Percentiles rank a stretch among this genome's conserved stretches.
These are phyloP conservation scores for Coemansia aciculifera DNA, from an alignment of 192 early-diverging fungal genomes.

Conservation along the genomic window DNA sequence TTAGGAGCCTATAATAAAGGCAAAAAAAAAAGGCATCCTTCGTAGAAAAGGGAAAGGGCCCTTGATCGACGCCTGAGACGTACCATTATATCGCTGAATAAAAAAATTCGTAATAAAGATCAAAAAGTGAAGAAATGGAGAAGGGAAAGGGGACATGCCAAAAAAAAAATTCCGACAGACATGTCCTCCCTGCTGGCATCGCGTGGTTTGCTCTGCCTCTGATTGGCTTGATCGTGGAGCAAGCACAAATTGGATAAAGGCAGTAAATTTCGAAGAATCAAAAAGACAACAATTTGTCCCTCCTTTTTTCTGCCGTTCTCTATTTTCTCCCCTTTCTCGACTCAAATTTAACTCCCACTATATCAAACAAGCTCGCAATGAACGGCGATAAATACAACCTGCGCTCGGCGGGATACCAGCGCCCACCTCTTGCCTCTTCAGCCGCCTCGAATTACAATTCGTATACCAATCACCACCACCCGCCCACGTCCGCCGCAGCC, in stretches of 20 bases:
- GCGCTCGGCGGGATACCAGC: constrained; percentile 15
- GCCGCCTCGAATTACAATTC: background rate
- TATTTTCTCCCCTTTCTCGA: background rate
- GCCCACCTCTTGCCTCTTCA: constrained; percentile 5
- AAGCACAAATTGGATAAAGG: background rate
- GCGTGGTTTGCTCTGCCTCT: constrained; percentile 9
- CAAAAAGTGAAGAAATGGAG: background rate
- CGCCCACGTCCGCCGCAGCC: background rate
- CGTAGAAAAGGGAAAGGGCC: background rate
- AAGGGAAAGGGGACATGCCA: constrained; percentile 1
- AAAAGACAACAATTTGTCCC: background rate
- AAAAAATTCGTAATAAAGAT: background rate
- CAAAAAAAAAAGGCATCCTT: no score
- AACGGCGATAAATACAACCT: constrained; percentile 2
- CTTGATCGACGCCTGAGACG: constrained; percentile 1
- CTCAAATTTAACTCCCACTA: background rate
- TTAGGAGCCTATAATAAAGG: background rate
- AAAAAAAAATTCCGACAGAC: constrained; percentile 1
- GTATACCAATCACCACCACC: background rate
- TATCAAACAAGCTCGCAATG: constrained; percentile 8
- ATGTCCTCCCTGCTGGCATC: background rate
- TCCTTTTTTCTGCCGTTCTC: background rate
- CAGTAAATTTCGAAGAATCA: background rate
- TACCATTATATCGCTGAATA: constrained; percentile 1
- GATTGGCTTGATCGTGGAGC: constrained; percentile 10